Conservation (phyloP, 805 yeast species). For the Metschnikowia henanensis region DNA sequence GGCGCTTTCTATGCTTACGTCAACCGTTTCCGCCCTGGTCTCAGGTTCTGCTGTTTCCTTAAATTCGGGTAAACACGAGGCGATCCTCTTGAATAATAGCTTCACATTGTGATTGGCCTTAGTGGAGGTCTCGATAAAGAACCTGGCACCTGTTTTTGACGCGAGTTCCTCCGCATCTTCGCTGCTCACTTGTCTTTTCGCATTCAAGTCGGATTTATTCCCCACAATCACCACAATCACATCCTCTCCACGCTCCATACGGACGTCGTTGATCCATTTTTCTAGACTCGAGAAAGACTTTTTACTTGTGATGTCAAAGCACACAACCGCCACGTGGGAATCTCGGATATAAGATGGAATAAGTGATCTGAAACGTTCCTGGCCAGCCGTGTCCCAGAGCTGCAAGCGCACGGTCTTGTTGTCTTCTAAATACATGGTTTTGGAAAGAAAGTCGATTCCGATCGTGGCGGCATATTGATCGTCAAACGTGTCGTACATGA, state of each 20-base stretch:
- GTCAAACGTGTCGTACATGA: constrained; percentile 97
- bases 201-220: constrained; percentile 81
- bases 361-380: constrained; percentile 90
- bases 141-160: constrained; percentile 67
- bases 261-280: constrained; percentile 94
- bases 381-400: constrained; percentile 99
- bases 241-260: constrained; percentile 87
- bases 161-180: constrained; percentile 87
- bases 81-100: constrained; percentile 83
- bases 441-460: constrained; percentile 93
- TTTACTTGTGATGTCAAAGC: constrained; percentile 87
- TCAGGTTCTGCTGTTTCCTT: constrained; percentile 20
- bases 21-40: constrained; percentile 35
- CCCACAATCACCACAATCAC: constrained; percentile 92
- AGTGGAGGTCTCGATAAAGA: constrained; percentile 91
- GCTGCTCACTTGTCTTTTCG: constrained; percentile 71
- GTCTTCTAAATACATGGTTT: constrained; percentile 80
- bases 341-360: constrained; percentile 96
- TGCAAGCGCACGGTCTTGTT: constrained; percentile 88
- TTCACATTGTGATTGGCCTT: constrained; percentile 95
- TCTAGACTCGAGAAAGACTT: constrained; percentile 81
- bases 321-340: constrained; percentile 93
- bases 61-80: constrained; percentile 86
- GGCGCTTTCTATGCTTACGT: constrained; percentile 34
- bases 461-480: constrained; percentile 96